These are phyloP conservation scores for Phialemoniopsis sp. DNA, from an alignment of 2,329 filamentous ascomycete genomes.

Conservation along the genomic window DNA sequence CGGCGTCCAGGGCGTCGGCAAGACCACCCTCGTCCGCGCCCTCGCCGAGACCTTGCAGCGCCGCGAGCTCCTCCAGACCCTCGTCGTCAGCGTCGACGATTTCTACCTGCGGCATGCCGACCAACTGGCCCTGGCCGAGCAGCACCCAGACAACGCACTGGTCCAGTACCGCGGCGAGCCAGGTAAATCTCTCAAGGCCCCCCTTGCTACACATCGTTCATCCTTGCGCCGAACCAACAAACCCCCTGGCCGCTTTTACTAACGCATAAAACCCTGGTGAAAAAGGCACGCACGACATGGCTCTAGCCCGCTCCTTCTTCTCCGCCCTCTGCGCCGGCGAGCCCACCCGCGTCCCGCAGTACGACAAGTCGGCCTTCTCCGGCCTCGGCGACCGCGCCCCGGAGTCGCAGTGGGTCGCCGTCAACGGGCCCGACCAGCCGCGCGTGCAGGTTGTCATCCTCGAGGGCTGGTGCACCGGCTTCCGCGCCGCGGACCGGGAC, in stretches of 20 bases:
- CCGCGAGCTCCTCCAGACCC: slow-evolving; percentile 54
- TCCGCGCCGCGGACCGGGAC: slow-evolving; percentile 56
- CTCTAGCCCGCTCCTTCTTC: slow-evolving; percentile 61
- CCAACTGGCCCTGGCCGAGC: slow-evolving; percentile 60
- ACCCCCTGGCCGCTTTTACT: too few species aligned
- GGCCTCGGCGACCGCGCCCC: slow-evolving; percentile 75
- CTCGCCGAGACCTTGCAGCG: slow-evolving; percentile 58
- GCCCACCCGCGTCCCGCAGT: slow-evolving; percentile 61
- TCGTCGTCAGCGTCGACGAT: slow-evolving; percentile 83
- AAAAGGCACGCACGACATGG: slow-evolving; percentile 64
- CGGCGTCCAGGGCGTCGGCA: slow-evolving; percentile 87
- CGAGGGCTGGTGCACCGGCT: slow-evolving; percentile 90
- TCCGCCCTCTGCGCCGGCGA: slow-evolving; percentile 44
- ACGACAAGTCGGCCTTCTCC: slow-evolving; percentile 76
- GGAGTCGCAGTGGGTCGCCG: slow-evolving; percentile 53
- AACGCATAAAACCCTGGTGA: too few species aligned
- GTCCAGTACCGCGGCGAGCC: slow-evolving; percentile 81
- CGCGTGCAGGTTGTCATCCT: slow-evolving; percentile 68
- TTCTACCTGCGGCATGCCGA: slow-evolving; percentile 75
- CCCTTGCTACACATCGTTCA: too few species aligned
- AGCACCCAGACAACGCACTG: slow-evolving; percentile 68
- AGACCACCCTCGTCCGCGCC: slow-evolving; percentile 77
- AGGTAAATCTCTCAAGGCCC: too few species aligned
- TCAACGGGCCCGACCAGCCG: slow-evolving; percentile 46
- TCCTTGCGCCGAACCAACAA: too few species aligned